Evolutionary conservation across 345 rosid genomes (phyloP).

Genomic region (Citrus trifoliata): DNA sequence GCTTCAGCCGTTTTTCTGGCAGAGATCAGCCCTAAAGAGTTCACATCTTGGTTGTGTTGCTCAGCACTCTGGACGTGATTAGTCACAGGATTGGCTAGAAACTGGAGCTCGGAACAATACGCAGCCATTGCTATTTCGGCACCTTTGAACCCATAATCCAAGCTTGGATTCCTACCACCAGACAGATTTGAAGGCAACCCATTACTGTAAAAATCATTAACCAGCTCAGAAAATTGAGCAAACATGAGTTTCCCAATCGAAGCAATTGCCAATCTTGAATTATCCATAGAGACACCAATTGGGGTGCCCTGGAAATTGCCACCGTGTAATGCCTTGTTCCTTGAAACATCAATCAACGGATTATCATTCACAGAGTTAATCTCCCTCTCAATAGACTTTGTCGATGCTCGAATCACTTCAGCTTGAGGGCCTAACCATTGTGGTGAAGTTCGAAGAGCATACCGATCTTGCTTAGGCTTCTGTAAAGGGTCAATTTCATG

Average conservation of each 20-base stretch:
- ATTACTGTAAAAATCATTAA: conserved; percentile 43
- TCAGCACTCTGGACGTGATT: conserved; percentile 66
- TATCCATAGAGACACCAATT: conserved; percentile 74
- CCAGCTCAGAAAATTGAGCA: conserved; percentile 49
- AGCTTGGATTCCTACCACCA: conserved; percentile 39
- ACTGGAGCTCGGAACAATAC: conserved; percentile 63
- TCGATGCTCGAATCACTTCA: conserved; percentile 53
- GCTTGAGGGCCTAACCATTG: conserved; percentile 65
- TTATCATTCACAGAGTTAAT: conserved; percentile 61
- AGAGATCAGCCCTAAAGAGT: conserved; percentile 51
- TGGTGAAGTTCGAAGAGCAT: conserved; percentile 54
- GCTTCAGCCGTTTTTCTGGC: conserved; percentile 43
- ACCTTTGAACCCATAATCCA: conserved; percentile 45
- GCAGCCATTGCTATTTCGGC: conserved; percentile 51
- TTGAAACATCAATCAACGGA: conserved; percentile 44
- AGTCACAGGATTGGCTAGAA: conserved; percentile 62
- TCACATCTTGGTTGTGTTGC: conserved; percentile 73
- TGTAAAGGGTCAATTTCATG: conserved; percentile 54
- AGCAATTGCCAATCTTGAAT: conserved; percentile 58
- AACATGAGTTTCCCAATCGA: conserved; percentile 63
- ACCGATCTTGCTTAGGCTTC: conserved; percentile 58
- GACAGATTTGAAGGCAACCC: conserved; percentile 50
- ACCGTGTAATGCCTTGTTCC: conserved; percentile 44
- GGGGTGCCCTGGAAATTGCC: conserved; percentile 76
- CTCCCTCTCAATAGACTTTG: conserved; percentile 61